Percentiles rank a stretch among this genome's conserved stretches.
phyloP scores from a whole-genome alignment of 768 basidiomycete genomes.

The Macrolepiota albuminosa region DNA sequence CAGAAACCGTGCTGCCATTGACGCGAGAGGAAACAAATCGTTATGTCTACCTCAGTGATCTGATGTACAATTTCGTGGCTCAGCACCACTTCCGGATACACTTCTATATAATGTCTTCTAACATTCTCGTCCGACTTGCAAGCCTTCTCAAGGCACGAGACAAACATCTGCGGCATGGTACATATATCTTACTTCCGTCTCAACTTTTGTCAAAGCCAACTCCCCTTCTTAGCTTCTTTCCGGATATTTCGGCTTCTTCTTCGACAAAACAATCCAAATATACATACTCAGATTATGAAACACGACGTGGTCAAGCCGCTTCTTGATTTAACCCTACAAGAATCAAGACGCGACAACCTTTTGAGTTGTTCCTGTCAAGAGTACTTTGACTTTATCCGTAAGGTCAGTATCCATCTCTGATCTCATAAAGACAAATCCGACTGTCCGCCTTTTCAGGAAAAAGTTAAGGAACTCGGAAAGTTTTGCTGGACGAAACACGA shows the following conservation, averaged over 20 bases:
- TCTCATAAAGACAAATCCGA: background rate
- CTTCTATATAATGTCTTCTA: slow-evolving; percentile 81
- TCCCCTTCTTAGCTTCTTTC: slow-evolving; percentile 65
- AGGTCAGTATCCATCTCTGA: slow-evolving; percentile 42
- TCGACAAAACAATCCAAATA: slow-evolving; percentile 74
- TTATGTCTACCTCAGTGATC: slow-evolving; percentile 85
- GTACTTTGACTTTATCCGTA: slow-evolving; percentile 87
- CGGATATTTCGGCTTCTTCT: slow-evolving; percentile 88
- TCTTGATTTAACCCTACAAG: slow-evolving; percentile 76
- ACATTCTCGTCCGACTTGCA: slow-evolving; percentile 69
- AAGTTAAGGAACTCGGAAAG: slow-evolving; percentile 79
- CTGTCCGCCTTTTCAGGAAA: slow-evolving; percentile 50
- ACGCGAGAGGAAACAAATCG: slow-evolving; percentile 78
- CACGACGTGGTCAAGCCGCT: slow-evolving; percentile 81
- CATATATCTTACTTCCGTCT: slow-evolving; percentile 23
- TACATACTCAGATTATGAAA: slow-evolving; percentile 73
- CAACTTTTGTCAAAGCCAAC: slow-evolving; percentile 7
- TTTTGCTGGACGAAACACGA: slow-evolving; percentile 81
- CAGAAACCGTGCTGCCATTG: slow-evolving; percentile 51
- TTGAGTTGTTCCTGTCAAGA: slow-evolving; percentile 94
- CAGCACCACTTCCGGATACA: slow-evolving; percentile 93
- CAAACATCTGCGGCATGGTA: slow-evolving; percentile 91
- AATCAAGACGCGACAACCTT: slow-evolving; percentile 86
- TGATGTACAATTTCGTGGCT: slow-evolving; percentile 80
- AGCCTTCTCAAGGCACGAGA: slow-evolving; percentile 77